Evolutionary conservation across 1,284 basidiomycete genomes (phyloP), one percentile per base, ranked within the genome.

Genomic region (Leccinum huronense): DNA sequence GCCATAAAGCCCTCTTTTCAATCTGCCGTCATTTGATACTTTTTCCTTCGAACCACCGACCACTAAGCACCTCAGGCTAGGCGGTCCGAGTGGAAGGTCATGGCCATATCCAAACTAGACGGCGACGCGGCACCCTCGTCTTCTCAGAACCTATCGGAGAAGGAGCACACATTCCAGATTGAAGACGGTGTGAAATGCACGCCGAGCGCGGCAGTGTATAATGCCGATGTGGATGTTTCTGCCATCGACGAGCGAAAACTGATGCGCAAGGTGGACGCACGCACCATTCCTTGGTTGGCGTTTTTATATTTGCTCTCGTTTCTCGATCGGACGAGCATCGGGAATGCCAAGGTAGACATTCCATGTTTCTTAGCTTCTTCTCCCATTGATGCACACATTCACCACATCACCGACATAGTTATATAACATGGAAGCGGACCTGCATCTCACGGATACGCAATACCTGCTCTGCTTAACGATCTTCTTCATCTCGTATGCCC

Each of bases 271-370:
- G 80, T 91, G 53, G 89, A 90, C 74, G 72, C 81, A 64, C 80
- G 82, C 23, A 80, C 89, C 64, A 80, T 89, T 53, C 88, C 88
- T 16, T 90, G 87, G 87, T 72, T 89, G 59, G 84, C 87, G 16
- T 82, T 93, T 65, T 75, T 93, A 65, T 93, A 92, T 76, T 79
- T 93, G 45, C 79, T 93, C 55, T 88, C 87, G 67, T 90, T 90
- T 76, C 75, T 89, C 58, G 92, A 94, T 77, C 84, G 92, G 63
- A 88, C 90, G 45, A 90, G 89, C 69, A 90, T 94, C 68, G 92
- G 91, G 73, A 93, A 93, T 76, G 90, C 90, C 9, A 87, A 86
- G 78, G 86, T 90, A 36, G 1, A 59, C 27, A 58, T 10, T n/a
- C 42, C n/a, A 45, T 45, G 42, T 45, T n/a, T n/a, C 42, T n/a